A percentile compares a stretch with the other conserved stretches of the same genome.
phyloP scores from a whole-genome alignment of 169 alveolate genomes.

The Eimeria sp. region DNA sequence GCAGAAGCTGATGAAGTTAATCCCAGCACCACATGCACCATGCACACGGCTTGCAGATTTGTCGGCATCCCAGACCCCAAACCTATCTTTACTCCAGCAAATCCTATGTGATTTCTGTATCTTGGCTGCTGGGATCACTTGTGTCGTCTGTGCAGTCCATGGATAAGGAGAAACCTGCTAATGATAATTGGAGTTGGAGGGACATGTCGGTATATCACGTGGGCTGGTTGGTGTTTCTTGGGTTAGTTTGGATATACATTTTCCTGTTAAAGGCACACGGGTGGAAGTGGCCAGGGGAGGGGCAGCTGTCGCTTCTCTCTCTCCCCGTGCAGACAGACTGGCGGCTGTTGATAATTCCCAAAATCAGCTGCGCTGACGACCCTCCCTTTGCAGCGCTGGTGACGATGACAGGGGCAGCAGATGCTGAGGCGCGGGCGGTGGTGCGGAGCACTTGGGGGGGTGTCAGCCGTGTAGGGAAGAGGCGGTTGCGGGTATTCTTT shows the following conservation, averaged over 20 bases:
- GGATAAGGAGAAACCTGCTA: neutral
- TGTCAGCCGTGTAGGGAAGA: neutral
- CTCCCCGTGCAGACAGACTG: conserved; percentile 46
- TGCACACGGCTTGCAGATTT: neutral
- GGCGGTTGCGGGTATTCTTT: conserved; percentile 43
- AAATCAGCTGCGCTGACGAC: conserved; percentile 47
- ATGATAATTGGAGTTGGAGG: neutral
- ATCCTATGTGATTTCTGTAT: neutral
- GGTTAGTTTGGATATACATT: neutral
- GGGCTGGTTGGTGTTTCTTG: neutral
- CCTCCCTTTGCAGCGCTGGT: conserved; percentile 50
- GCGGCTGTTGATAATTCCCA: conserved; percentile 34
- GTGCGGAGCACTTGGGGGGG: conserved; percentile 68
- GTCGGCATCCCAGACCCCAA: neutral
- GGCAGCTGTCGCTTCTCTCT: conserved; percentile 6
- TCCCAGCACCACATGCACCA: too few relatives aligned
- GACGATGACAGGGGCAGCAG: conserved; percentile 29
- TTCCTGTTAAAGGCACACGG: neutral
- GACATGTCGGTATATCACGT: neutral
- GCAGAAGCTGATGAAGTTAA: too few relatives aligned
- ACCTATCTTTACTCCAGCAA: neutral
- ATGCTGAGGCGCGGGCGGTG: neutral
- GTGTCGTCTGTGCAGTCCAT: neutral
- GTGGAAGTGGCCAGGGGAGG: conserved; percentile 13
- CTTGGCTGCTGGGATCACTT: neutral